Evolutionary conservation across 2,329 filamentous ascomycete species (phyloP).

Genomic region (Aspergillus quadricinctus): DNA sequence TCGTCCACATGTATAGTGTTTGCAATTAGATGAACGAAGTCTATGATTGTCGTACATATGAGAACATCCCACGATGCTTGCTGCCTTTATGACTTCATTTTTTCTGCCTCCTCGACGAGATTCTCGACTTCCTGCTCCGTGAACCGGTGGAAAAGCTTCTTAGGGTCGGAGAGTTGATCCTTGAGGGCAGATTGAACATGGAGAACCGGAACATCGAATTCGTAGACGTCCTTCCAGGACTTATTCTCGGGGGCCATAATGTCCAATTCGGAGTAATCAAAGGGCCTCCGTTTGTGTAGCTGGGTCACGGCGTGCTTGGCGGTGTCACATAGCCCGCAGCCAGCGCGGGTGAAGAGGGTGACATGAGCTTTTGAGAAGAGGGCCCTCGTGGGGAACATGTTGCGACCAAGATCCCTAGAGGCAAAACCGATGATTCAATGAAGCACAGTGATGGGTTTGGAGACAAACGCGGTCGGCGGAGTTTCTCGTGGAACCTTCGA

Average conservation of each 20-base stretch:
- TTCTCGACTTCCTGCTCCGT: constrained; percentile 53
- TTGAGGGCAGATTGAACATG: constrained; percentile 49
- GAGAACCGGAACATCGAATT: constrained; percentile 62
- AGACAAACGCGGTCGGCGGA: constrained; percentile 8
- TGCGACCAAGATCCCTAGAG: not conserved
- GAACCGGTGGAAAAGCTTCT: constrained; percentile 62
- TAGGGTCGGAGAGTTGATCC: constrained; percentile 52
- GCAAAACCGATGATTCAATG: not conserved
- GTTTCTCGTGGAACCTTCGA: constrained; percentile 35
- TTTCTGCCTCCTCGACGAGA: constrained; percentile 49
- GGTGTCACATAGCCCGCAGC: constrained; percentile 58
- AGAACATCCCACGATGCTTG: not conserved
- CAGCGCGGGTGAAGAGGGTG: constrained; percentile 58
- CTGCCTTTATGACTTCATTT: constrained; percentile 1
- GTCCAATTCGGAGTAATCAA: constrained; percentile 56
- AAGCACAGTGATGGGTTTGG: not conserved
- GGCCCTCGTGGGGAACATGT: constrained; percentile 28
- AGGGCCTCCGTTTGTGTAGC: constrained; percentile 49
- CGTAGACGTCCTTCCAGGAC: constrained; percentile 58
- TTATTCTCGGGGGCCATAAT: constrained; percentile 53
- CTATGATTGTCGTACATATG: not conserved
- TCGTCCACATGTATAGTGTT: not conserved
- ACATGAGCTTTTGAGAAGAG: constrained; percentile 40
- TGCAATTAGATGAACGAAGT: not conserved
- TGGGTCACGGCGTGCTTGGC: constrained; percentile 54